Evolutionary conservation across 73 alveolate genomes (phyloP), one percentile per base, ranked within the genome.

Genomic region (Durusdinium trenchii): DNA sequence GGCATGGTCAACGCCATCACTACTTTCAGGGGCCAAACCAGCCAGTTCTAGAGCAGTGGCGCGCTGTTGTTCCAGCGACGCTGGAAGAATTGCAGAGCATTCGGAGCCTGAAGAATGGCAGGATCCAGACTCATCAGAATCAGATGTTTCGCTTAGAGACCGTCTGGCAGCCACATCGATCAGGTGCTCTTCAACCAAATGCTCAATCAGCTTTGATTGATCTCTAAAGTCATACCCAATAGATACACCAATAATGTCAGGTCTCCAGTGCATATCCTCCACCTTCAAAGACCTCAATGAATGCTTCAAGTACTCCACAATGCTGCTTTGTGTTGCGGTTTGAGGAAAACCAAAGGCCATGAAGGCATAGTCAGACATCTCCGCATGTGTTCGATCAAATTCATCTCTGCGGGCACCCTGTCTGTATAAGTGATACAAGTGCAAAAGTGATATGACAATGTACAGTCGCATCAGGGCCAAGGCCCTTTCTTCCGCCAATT

Each of bases 291-390:
- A 48, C 36, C 47, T 40, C 96, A 42, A 89, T 32, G 96, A 26
- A 16, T 35, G 32, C n/a, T 35, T 16, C 3, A 89, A 48, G 73
- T 89, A 89, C 35, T 69, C 85, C 38, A 76, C 12, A 10, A 91
- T 67, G 1, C 71, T 76, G 9, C 12, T 10, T 14, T 91, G 89
- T 40, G 50, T 71, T 50, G 98, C 98, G 32, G 40, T 36, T 32
- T 76, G 78, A 10, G 98, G 98, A 78, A 91, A 91, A 18, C 98
- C 98, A 42, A 89, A 91, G 7, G 98, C 98, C 40, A 91, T 18
- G 26, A 9, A 67, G 12, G 98, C 98, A n/a, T 91, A 91, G 38
- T 91, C 98, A 26, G 98, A 91, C 98, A 91, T 91, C 81, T 91
- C 98, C 10, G 98, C 98, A 50, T 91, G 98, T 46, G 60, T 35